Conservation (phyloP, 108 stramenopile species). For the Fistulifera solaris region DNA sequence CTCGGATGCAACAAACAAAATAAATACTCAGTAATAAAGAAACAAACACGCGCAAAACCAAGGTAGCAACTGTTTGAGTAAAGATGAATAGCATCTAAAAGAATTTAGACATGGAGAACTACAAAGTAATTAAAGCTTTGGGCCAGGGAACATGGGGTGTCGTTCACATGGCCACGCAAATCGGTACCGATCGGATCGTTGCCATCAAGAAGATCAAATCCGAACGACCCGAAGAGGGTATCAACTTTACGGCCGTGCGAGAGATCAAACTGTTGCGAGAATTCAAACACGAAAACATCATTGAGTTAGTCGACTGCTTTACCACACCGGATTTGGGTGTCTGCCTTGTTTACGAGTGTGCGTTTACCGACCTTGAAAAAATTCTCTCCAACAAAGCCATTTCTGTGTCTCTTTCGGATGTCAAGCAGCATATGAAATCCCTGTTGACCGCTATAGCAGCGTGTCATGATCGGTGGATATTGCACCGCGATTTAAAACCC, state of each 20-base stretch:
- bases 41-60: no score
- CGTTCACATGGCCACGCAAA: constrained; percentile 82
- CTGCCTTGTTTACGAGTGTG: constrained; percentile 86
- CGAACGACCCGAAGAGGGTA: constrained; percentile 79
- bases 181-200: constrained; percentile 70
- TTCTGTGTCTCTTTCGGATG: constrained; percentile 72
- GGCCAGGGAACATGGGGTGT: constrained; percentile 93
- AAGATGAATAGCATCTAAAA: no score
- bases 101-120: constrained; percentile 58
- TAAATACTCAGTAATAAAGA: no score
- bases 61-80: no score
- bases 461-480: constrained; percentile 83
- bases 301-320: constrained; percentile 84
- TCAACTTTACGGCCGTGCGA: constrained; percentile 91
- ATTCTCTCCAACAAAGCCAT: constrained; percentile 75
- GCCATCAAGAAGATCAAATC: constrained; percentile 90
- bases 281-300: constrained; percentile 89
- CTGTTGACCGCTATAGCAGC: constrained; percentile 65
- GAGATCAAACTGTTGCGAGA: constrained; percentile 92
- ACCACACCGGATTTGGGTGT: constrained; percentile 76
- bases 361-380: constrained; percentile 84
- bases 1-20: no score
- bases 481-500: constrained; percentile 84
- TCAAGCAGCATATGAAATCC: constrained; percentile 68
- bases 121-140: constrained; percentile 71